phyloP scores from a whole-genome alignment of 768 basidiomycete species.

The Boletus vinaceobasis region DNA sequence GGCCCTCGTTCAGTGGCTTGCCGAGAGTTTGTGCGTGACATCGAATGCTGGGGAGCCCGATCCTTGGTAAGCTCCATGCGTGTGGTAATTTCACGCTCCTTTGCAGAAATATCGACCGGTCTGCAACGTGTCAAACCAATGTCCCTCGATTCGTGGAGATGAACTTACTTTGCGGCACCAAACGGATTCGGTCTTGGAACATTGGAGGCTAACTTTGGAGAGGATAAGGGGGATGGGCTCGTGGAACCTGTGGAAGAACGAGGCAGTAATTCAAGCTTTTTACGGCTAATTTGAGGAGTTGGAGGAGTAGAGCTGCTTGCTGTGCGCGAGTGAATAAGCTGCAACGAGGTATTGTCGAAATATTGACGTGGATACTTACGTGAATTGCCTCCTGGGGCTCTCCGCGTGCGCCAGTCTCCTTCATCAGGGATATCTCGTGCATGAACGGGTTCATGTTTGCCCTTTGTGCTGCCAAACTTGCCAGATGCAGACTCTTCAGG shows the following conservation, averaged over 20 bases:
- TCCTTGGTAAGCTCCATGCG: conserved; percentile 48
- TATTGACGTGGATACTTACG: conserved; percentile 47
- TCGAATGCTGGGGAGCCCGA: conserved; percentile 36
- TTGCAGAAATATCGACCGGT: conserved; percentile 78
- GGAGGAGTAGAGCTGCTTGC: conserved; percentile 74
- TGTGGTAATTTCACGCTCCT: conserved; percentile 73
- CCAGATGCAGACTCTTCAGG: conserved; percentile 37
- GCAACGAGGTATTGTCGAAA: conserved; percentile 1
- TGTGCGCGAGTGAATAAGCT: conserved; percentile 28
- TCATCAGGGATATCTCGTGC: conserved; percentile 55
- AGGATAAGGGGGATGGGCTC: conserved; percentile 71
- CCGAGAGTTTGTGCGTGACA: conserved; percentile 48
- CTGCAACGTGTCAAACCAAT: conserved; percentile 35
- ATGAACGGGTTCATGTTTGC: conserved; percentile 53
- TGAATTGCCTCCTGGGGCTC: conserved; percentile 50
- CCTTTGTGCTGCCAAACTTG: conserved; percentile 46
- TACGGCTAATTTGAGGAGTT: conserved; percentile 74
- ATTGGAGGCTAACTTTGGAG: conserved; percentile 64
- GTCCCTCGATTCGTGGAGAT: not conserved
- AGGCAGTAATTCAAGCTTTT: conserved; percentile 83
- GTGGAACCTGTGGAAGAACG: conserved; percentile 66
- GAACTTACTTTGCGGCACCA: conserved; percentile 72
- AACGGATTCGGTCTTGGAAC: conserved; percentile 71
- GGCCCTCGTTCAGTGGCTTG: conserved; percentile 44
- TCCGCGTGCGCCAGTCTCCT: conserved; percentile 65